Evolutionary conservation across 176 grass and related monocot genomes (phyloP).

Genomic region (Lolium multiflorum): DNA sequence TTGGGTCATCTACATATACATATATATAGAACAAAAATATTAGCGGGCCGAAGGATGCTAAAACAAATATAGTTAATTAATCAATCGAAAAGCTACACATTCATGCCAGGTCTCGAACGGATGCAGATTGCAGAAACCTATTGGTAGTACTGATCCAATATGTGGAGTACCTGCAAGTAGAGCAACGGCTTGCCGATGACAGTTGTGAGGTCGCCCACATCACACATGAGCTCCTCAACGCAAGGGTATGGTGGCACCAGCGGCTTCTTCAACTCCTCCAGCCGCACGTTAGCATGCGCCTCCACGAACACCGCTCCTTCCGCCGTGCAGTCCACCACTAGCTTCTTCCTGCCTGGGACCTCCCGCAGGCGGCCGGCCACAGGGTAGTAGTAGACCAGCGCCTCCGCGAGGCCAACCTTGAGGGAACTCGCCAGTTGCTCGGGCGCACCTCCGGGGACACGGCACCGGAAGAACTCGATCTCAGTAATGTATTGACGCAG

Average conservation of each 20-base stretch:
- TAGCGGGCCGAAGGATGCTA: neutral
- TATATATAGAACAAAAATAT: neutral
- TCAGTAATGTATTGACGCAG: conserved; percentile 36
- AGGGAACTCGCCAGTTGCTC: neutral
- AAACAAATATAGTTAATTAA: too few species aligned
- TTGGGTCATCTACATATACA: conserved; percentile 32
- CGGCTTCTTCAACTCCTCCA: conserved; percentile 46
- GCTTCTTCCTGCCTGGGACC: conserved; percentile 6
- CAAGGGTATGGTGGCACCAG: conserved; percentile 45
- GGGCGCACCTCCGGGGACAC: neutral
- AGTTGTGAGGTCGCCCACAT: conserved; percentile 10
- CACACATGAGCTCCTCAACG: conserved; percentile 42
- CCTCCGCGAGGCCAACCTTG: conserved; percentile 28
- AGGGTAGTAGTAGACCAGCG: conserved; percentile 58
- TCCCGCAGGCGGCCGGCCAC: conserved; percentile 60
- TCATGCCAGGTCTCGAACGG: too few species aligned
- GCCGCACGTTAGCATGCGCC: conserved; percentile 47
- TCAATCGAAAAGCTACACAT: too few species aligned
- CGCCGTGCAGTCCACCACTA: conserved; percentile 58
- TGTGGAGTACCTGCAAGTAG: conserved; percentile 33
- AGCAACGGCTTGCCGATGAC: conserved; percentile 50
- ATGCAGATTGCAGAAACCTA: too few species aligned
- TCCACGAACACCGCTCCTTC: conserved; percentile 64
- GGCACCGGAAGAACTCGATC: conserved; percentile 16
- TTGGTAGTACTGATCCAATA: too few species aligned